Evolutionary conservation across 768 basidiomycete species (phyloP), one percentile per base, ranked within the genome.

Genomic region (Trametes sanguinea): DNA sequence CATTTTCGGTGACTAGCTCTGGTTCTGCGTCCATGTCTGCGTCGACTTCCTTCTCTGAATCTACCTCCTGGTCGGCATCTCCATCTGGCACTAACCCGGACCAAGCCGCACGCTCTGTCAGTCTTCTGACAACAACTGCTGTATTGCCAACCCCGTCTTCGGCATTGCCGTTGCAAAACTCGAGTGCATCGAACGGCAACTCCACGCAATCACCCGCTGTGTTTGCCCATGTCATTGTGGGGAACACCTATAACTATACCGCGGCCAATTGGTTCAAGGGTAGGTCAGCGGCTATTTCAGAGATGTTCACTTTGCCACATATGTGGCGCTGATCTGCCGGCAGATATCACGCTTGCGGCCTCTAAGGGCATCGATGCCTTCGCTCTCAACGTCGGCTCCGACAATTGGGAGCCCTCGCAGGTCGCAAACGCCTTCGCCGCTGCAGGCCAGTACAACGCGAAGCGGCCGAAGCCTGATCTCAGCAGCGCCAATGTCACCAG

Each of bases 351-450:
- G 3, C 79, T 85, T 14, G 89, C 89, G 0, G 75, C 82, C 59
- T 70, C 77, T 5, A 80, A 78, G 58, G 86, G 86, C 14, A 82
- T 90, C 64, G 88, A 89, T 62, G 88, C 78, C 1, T 89, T 89
- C 71, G 87, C 87, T 0, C 77, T 93, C 57, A 92, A 92, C 68
- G 78, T 87, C 47, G 90, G 90, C 27, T 68, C 65, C 0, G 87
- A 90, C 67, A 63, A 71, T 44, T 92, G 88, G 87, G 82, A 90
- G 66, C 76, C 80, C 40, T 76, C 75, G 46, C 83, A 84, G 54
- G 83, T 92, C 8, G 78, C 81, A 40, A 81, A 85, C 59, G 90
- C 89, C 77, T 92, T 74, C 73, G 78, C 77, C 16, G 70, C 71
- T 16, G 69, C 71, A 2, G 48, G 57, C 22, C 42, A 22, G 8